Evolutionary conservation across 2,329 filamentous ascomycete genomes (phyloP).

Genomic region (Colletotrichum sp.): DNA sequence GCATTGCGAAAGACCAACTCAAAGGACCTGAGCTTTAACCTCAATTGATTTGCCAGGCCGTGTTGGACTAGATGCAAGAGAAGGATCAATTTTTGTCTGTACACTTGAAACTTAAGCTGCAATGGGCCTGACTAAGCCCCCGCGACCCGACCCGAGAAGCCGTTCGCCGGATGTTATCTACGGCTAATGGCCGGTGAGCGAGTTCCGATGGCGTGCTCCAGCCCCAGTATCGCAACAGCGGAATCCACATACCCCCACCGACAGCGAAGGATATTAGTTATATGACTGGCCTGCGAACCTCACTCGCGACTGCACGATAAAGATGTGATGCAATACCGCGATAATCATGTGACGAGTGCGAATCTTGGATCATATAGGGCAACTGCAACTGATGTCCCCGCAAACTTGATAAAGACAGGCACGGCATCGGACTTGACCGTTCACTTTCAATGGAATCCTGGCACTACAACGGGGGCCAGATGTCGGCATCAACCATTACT

Average conservation of each 20-base stretch:
- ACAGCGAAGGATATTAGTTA: neutral
- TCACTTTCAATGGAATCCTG: neutral
- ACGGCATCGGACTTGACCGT: neutral
- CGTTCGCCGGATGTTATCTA: neutral
- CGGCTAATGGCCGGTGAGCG: neutral
- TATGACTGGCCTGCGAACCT: neutral
- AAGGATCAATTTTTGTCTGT: neutral
- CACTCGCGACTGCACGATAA: neutral
- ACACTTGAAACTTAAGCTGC: neutral
- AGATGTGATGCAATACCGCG: neutral
- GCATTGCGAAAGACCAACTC: neutral
- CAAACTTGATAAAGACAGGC: no score
- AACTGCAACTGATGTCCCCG: neutral
- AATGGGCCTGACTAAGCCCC: neutral
- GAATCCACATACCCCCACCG: neutral
- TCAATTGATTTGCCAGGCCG: neutral
- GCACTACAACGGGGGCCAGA: neutral
- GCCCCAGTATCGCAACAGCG: neutral
- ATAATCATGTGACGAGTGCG: neutral
- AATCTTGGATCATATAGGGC: neutral
- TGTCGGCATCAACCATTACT: neutral
- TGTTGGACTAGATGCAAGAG: neutral
- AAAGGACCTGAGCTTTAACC: neutral
- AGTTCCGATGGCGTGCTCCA: slow-evolving; percentile 15
- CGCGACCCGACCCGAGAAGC: neutral